A percentile compares a stretch with the other conserved stretches of the same genome.
These are phyloP conservation scores for Trichoderma sp. DNA, from an alignment of 2,329 filamentous ascomycete species.

Conservation along the genomic window DNA sequence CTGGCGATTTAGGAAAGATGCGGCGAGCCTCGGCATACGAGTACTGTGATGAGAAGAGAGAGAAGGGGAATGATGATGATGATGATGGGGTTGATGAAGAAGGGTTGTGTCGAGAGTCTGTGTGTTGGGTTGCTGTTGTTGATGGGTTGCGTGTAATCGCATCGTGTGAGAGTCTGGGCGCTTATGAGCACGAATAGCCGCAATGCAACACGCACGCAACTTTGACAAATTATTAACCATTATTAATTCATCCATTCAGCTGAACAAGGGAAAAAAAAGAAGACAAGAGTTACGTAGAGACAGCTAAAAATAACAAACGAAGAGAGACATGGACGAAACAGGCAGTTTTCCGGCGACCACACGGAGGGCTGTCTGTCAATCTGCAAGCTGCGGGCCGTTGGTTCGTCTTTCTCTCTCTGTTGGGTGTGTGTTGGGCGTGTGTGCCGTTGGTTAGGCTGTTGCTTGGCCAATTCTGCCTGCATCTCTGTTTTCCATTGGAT, in stretches of 20 bases:
- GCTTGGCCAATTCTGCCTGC: background rate
- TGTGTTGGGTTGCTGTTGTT: background rate
- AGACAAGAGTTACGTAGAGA: no score
- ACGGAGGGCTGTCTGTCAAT: no score
- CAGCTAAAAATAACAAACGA: background rate
- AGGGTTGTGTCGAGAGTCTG: no score
- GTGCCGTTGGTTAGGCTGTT: background rate
- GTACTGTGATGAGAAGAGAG: background rate
- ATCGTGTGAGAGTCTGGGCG: background rate
- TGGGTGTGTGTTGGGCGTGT: no score
- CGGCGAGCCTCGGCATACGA: no score
- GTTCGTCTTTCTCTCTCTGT: no score
- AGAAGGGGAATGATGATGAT: background rate
- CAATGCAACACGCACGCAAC: background rate
- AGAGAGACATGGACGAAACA: background rate
- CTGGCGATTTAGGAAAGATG: background rate
- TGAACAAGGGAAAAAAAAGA: no score
- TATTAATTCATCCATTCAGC: background rate
- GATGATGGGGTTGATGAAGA: background rate
- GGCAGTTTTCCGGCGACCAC: background rate
- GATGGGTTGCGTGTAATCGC: background rate
- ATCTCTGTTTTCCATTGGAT: background rate
- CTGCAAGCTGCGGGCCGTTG: no score
- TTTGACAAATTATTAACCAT: background rate
- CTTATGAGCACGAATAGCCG: background rate